Percentiles rank a stretch among this genome's conserved stretches.
phyloP scores from a whole-genome alignment of 352 stramenopile genomes.

The Globisporangium uncinulatum region DNA sequence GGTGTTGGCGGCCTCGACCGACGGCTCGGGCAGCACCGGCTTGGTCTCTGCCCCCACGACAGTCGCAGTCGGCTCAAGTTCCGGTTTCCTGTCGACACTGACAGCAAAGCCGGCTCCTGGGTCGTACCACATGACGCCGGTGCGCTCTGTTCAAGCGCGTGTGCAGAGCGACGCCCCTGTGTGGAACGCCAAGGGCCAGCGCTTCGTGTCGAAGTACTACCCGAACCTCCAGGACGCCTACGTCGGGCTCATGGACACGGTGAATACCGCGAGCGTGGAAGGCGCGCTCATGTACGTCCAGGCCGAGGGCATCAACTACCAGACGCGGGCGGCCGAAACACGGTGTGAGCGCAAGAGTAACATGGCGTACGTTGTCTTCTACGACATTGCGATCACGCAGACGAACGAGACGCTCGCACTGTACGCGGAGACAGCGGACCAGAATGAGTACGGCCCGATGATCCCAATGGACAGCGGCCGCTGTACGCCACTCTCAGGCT shows the following conservation, averaged over 20 bases:
- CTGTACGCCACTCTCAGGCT: constrained; percentile 36
- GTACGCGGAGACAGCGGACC: constrained; percentile 48
- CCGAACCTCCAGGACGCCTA: constrained; percentile 48
- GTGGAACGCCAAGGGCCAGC: constrained; percentile 43
- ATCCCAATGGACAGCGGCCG: constrained; percentile 57
- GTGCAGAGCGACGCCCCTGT: constrained; percentile 62
- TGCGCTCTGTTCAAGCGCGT: constrained; percentile 60
- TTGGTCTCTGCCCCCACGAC: constrained; percentile 10
- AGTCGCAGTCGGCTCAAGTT: constrained; percentile 2
- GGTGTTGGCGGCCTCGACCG: constrained; percentile 9
- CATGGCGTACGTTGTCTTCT: constrained; percentile 72
- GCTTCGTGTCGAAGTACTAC: constrained; percentile 61
- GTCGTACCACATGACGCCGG: constrained; percentile 57
- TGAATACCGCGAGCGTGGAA: constrained; percentile 77
- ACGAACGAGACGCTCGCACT: constrained; percentile 72
- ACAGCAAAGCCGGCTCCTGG: constrained; percentile 13
- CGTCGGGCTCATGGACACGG: constrained; percentile 63
- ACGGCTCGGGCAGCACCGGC: constrained; percentile 8
- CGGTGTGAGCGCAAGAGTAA: constrained; percentile 55
- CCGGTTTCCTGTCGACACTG: constrained; percentile 17
- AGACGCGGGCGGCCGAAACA: constrained; percentile 41
- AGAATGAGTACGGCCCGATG: constrained; percentile 64
- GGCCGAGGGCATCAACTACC: constrained; percentile 80
- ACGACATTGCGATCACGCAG: constrained; percentile 65
- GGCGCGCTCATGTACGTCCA: constrained; percentile 87